Evolutionary conservation across 2,329 filamentous ascomycete genomes (phyloP).

Genomic region (Sphaerulina musiva): DNA sequence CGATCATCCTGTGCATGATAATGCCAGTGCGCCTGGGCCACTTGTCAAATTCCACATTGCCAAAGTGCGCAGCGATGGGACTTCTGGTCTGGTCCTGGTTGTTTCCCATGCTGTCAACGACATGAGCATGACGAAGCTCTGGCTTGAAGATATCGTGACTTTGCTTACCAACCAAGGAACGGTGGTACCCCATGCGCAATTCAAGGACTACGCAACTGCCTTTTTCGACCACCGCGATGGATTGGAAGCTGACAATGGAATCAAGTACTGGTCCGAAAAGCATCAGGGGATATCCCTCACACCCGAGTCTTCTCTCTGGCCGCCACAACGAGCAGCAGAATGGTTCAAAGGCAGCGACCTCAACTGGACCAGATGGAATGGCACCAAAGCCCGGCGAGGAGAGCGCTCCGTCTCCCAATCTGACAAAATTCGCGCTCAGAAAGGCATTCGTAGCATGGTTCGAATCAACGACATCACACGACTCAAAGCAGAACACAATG

Average conservation of each 20-base stretch:
- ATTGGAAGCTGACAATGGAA: conserved; percentile 26
- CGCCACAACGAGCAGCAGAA: conserved; percentile 28
- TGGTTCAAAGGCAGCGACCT: conserved; percentile 32
- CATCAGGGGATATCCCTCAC: conserved; percentile 25
- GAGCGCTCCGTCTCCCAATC: conserved; percentile 21
- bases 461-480: conserved; percentile 25
- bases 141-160: conserved; percentile 30
- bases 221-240: conserved; percentile 29
- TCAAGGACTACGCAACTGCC: conserved; percentile 31
- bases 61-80: conserved; percentile 24
- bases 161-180: conserved; percentile 25
- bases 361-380: conserved; percentile 27
- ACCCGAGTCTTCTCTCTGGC: conserved; percentile 28
- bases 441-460: conserved; percentile 27
- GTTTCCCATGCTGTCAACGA: conserved; percentile 31
- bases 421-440: conserved; percentile 27
- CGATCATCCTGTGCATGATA: conserved; percentile 28
- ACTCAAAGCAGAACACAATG: conserved; percentile 30
- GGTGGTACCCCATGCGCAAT: conserved; percentile 26
- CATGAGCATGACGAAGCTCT: conserved; percentile 33
- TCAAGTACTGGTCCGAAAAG: conserved; percentile 30
- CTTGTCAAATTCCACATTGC: conserved; percentile 29
- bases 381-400: conserved; percentile 23
- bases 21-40: conserved; percentile 27
- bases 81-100: conserved; percentile 28